Base-by-base conservation (phyloP, 2,329 filamentous ascomycete species). In the Diaporthe humulicola region DNA sequence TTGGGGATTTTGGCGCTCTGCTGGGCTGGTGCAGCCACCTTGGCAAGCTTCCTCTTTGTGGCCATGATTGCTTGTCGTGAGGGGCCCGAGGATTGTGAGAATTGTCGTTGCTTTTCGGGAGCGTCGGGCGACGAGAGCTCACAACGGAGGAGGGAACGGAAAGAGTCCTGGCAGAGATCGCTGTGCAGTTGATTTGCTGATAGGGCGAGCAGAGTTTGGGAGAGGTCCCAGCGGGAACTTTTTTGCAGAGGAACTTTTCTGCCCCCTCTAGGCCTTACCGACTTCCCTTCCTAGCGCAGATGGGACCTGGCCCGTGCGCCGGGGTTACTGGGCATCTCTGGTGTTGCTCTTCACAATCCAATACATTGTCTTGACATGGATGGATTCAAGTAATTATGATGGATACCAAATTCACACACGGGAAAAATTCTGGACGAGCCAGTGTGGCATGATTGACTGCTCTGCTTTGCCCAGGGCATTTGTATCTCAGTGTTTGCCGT, bases 31-130 rank as follows among this genome's bases (percentile, higher is more conserved):
- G 87, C 84, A 74, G 88, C 89, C 79, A 93, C 85, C 83, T 88
- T 89, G 77, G 87, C 86, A 75, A 89, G 84, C 87, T 91, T 93
- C 81, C 90, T 86, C 83, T 91, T 93, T 58, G 90, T 88, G 76
- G 90, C 90, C 88, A 91, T 91, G 76, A 76, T 81, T 71, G 45
- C 33, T 45, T 67, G 64, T 28, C 22, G 25, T 36, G 10, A 48
- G 19, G 36, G 58, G 48, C 64, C n/a, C n/a, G 17, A 40, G 45
- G 30, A 28, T 64, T 45, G 30, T 28, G 14, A 22, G 22, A 3
- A 7, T n/a, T 69, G 48, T 52, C 14, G n/a, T 22, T 30, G 64
- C 3, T 30, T 22, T 28, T 9, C 30, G 48, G 54, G 64, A 14
- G 9, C 48, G 22, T 38, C 48, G n/a, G 48, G 17, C 1, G 28